Evolutionary conservation across 495 filamentous ascomycete species (phyloP).

Genomic region (Aspergillus campestris): DNA sequence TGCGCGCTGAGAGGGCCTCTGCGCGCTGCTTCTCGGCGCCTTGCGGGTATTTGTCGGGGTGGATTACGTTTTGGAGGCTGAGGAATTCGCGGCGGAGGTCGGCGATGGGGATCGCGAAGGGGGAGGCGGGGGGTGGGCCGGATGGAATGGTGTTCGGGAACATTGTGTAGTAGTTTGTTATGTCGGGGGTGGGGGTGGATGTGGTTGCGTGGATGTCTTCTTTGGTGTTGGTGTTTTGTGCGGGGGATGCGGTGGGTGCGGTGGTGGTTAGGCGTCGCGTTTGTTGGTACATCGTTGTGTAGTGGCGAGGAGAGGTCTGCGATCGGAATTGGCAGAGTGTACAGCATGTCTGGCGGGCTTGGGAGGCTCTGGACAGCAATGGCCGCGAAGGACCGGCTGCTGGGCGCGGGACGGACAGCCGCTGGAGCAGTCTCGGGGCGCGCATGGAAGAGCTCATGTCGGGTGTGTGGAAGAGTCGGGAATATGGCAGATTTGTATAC

Average conservation of each 20-base stretch:
- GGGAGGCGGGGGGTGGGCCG: slow-evolving; percentile 69
- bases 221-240: slow-evolving; percentile 2
- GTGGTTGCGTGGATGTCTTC: neutral
- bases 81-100: slow-evolving; percentile 78
- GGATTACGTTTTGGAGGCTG: slow-evolving; percentile 64
- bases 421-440: slow-evolving; percentile 13
- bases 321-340: slow-evolving; percentile 3
- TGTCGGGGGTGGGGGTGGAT: slow-evolving; percentile 23
- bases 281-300: neutral
- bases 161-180: slow-evolving; percentile 68
- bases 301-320: neutral
- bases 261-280: neutral
- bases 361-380: neutral
- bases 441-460: slow-evolving; percentile 5
- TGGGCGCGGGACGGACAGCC: slow-evolving; percentile 1
- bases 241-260: neutral
- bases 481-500: no score
- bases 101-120: slow-evolving; percentile 60
- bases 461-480: neutral
- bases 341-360: neutral
- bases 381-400: neutral
- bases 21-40: slow-evolving; percentile 50
- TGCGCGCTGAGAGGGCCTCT: slow-evolving; percentile 62
- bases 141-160: slow-evolving; percentile 75
- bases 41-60: slow-evolving; percentile 71